phyloP scores from a whole-genome alignment of 163 green algal genomes.

The Scenedesmus sp. region DNA sequence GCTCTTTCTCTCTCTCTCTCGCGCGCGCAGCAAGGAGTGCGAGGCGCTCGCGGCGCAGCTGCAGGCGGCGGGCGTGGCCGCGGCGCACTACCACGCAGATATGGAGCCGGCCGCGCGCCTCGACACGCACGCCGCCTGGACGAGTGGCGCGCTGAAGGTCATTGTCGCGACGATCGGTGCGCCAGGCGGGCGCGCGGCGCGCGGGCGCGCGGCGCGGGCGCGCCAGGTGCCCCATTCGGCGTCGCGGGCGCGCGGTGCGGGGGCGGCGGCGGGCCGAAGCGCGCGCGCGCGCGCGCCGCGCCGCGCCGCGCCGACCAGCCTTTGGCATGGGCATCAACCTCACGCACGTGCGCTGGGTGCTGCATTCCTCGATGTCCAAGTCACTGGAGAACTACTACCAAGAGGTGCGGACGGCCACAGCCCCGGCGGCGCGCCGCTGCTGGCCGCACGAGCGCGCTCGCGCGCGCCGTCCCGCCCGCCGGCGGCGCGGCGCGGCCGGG shows the following conservation, averaged over 20 bases:
- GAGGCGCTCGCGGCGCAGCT: slow-evolving; percentile 9
- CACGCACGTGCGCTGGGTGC: slow-evolving; percentile 92
- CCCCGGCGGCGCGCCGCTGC: no score
- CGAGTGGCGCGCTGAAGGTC: slow-evolving; percentile 71
- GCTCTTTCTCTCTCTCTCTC: background rate
- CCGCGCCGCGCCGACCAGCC: no score
- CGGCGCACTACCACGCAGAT: slow-evolving; percentile 86
- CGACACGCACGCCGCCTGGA: slow-evolving; percentile 82
- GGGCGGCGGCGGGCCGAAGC: no score
- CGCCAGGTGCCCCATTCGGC: no score
- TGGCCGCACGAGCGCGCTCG: no score
- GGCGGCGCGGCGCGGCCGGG: no score
- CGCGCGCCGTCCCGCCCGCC: no score
- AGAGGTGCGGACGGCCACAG: no score
- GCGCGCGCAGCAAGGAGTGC: slow-evolving; percentile 38
- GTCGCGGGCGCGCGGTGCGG: no score
- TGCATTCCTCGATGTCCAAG: slow-evolving; percentile 91
- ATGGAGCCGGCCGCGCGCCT: slow-evolving; percentile 74
- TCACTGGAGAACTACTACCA: slow-evolving; percentile 79
- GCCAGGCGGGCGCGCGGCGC: no score
- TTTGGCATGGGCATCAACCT: slow-evolving; percentile 73
- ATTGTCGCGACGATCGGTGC: slow-evolving; percentile 93
- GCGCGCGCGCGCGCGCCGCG: no score
- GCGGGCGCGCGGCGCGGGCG: no score
- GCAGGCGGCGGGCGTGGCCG: background rate